phyloP scores from a whole-genome alignment of 2,329 filamentous ascomycete genomes.

The Penicillium sp. region DNA sequence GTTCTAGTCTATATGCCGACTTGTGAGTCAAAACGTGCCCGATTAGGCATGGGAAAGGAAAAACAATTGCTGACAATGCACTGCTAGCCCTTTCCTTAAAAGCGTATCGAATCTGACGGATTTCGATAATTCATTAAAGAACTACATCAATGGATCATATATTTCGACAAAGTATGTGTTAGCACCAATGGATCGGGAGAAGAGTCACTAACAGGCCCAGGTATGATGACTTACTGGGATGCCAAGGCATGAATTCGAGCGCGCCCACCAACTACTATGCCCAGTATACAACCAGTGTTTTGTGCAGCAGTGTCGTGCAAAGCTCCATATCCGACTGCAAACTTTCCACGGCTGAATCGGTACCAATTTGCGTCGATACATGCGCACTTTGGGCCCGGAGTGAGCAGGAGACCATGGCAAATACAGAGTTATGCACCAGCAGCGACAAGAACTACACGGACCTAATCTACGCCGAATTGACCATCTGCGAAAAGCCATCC shows the following conservation, averaged over 20 bases:
- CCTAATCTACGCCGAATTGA: slow-evolving; percentile 89
- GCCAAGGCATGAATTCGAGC: slow-evolving; percentile 70
- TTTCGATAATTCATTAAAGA: slow-evolving; percentile 72
- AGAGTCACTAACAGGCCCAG: slow-evolving; percentile 49
- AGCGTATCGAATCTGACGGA: slow-evolving; percentile 72
- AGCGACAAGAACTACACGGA: slow-evolving; percentile 64
- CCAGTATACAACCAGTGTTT: slow-evolving; percentile 84
- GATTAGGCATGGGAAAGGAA: slow-evolving; percentile 20
- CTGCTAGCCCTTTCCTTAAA: slow-evolving; percentile 73
- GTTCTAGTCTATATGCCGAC: slow-evolving; percentile 55
- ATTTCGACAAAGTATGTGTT: slow-evolving; percentile 70
- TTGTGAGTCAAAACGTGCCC: slow-evolving; percentile 57
- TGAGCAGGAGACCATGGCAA: slow-evolving; percentile 79
- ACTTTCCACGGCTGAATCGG: slow-evolving; percentile 62
- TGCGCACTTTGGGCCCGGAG: slow-evolving; percentile 72
- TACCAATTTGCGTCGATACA: slow-evolving; percentile 82
- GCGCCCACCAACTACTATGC: slow-evolving; percentile 84
- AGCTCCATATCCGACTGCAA: slow-evolving; percentile 73
- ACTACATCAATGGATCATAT: slow-evolving; percentile 74
- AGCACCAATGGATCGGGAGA: neutral
- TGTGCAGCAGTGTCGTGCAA: slow-evolving; percentile 93
- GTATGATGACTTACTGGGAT: slow-evolving; percentile 79
- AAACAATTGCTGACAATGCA: slow-evolving; percentile 28
- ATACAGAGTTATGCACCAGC: slow-evolving; percentile 69
- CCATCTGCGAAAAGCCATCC: slow-evolving; percentile 81